Evolutionary conservation across 306 rosid species (phyloP).

Genomic region (Vachellia pachyceras): DNA sequence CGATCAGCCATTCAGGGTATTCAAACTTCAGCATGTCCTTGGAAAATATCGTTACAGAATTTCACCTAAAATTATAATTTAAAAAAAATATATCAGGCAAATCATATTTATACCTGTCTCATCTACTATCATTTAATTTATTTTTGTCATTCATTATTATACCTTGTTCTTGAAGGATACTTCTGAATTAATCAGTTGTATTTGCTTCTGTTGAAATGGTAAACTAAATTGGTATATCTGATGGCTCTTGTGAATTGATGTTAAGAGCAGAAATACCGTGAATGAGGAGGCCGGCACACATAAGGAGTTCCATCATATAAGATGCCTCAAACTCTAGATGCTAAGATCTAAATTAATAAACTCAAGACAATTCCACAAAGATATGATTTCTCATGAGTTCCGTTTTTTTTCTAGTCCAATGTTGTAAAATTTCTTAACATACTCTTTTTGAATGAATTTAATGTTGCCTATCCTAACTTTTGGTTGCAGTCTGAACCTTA

Average conservation of each 20-base stretch:
- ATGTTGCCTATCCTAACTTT: background rate
- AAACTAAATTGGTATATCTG: background rate
- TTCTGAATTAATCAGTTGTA: background rate
- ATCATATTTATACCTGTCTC: background rate
- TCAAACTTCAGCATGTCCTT: background rate
- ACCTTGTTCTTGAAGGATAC: background rate
- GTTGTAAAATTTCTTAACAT: background rate
- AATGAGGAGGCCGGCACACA: background rate
- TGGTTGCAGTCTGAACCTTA: constrained; percentile 12
- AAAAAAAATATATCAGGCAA: background rate
- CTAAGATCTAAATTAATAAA: background rate
- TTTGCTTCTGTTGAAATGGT: background rate
- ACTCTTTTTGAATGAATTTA: background rate
- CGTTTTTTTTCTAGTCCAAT: background rate
- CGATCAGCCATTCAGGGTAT: background rate
- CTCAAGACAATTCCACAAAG: background rate
- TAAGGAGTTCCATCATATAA: background rate
- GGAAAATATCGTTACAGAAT: background rate
- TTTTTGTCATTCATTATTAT: background rate
- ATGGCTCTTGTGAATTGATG: background rate
- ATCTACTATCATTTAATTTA: background rate
- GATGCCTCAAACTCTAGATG: background rate
- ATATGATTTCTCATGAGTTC: background rate
- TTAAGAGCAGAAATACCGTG: background rate
- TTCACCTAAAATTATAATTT: background rate